phyloP scores from a whole-genome alignment of 805 yeast species.

The Candida andamanensis region DNA sequence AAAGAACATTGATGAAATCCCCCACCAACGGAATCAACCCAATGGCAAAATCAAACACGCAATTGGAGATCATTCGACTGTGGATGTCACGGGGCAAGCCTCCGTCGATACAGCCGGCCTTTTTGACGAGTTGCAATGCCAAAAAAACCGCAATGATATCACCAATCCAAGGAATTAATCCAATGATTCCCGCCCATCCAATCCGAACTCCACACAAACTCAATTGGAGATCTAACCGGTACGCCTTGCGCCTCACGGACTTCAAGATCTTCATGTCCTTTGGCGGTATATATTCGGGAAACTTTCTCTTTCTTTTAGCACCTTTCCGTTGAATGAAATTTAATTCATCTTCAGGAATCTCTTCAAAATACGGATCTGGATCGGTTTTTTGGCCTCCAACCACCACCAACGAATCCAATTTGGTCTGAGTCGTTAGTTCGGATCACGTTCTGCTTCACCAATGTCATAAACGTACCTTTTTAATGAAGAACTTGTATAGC shows the following conservation, averaged over 20 bases:
- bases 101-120: constrained; percentile 32
- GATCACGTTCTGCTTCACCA: not conserved
- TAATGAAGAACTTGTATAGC: constrained; percentile 29
- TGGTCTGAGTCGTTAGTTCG: constrained; percentile 12
- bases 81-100: constrained; percentile 29
- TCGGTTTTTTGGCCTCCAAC: constrained; percentile 19
- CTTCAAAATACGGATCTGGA: constrained; percentile 38
- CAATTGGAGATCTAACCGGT: constrained; percentile 35
- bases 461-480: constrained; percentile 25
- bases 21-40: constrained; percentile 70
- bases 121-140: constrained; percentile 25
- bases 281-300: constrained; percentile 31
- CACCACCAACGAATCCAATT: constrained; percentile 17
- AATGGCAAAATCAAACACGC: constrained; percentile 34
- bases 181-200: constrained; percentile 42
- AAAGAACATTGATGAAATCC: constrained; percentile 62
- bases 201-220: constrained; percentile 35
- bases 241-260: constrained; percentile 33
- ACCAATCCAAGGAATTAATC: constrained; percentile 40
- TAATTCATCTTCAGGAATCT: constrained; percentile 34
- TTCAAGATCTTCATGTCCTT: constrained; percentile 30
- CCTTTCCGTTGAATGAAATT: constrained; percentile 39
- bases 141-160: constrained; percentile 25
- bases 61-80: constrained; percentile 34
- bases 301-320: constrained; percentile 32